These are phyloP conservation scores for Aspergillus affinis DNA, from an alignment of 495 filamentous ascomycete genomes.

Conservation along the genomic window DNA sequence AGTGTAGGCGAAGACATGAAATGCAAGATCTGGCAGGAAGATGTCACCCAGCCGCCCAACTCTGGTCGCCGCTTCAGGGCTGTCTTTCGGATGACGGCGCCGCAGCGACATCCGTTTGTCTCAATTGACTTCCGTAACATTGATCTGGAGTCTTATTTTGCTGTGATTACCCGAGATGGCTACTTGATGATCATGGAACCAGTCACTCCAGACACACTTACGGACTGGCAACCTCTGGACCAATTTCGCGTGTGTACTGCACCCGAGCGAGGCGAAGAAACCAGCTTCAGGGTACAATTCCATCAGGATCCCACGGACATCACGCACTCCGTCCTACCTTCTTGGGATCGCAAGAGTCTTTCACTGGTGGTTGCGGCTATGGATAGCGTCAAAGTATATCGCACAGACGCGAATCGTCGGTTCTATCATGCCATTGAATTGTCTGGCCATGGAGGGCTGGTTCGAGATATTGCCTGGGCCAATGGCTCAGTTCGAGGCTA, in stretches of 20 bases:
- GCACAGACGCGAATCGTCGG: slow-evolving; percentile 63
- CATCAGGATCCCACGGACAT: slow-evolving; percentile 80
- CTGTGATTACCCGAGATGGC: slow-evolving; percentile 78
- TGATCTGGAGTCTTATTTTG: slow-evolving; percentile 75
- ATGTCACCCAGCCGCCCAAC: slow-evolving; percentile 67
- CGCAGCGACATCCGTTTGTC: slow-evolving; percentile 63
- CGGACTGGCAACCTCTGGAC: slow-evolving; percentile 73
- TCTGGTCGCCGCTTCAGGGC: slow-evolving; percentile 76
- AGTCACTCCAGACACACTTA: slow-evolving; percentile 76
- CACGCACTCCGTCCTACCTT: slow-evolving; percentile 71
- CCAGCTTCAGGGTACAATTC: slow-evolving; percentile 79
- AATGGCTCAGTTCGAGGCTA: slow-evolving; percentile 81
- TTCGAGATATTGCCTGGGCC: slow-evolving; percentile 93
- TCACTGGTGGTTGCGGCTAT: slow-evolving; percentile 82
- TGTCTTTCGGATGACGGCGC: slow-evolving; percentile 56
- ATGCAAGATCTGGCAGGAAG: slow-evolving; percentile 88
- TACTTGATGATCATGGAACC: slow-evolving; percentile 81
- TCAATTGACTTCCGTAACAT: slow-evolving; percentile 79
- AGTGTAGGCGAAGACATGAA: slow-evolving; percentile 82
- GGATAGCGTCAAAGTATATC: slow-evolving; percentile 74
- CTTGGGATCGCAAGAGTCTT: slow-evolving; percentile 69
- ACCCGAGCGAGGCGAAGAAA: slow-evolving; percentile 74
- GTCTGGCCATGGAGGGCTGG: slow-evolving; percentile 64
- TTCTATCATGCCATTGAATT: slow-evolving; percentile 83
- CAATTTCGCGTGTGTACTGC: slow-evolving; percentile 62